These are phyloP conservation scores for Ilyonectria mors-panacis DNA, from an alignment of 2,329 filamentous ascomycete species.

Conservation along the genomic window DNA sequence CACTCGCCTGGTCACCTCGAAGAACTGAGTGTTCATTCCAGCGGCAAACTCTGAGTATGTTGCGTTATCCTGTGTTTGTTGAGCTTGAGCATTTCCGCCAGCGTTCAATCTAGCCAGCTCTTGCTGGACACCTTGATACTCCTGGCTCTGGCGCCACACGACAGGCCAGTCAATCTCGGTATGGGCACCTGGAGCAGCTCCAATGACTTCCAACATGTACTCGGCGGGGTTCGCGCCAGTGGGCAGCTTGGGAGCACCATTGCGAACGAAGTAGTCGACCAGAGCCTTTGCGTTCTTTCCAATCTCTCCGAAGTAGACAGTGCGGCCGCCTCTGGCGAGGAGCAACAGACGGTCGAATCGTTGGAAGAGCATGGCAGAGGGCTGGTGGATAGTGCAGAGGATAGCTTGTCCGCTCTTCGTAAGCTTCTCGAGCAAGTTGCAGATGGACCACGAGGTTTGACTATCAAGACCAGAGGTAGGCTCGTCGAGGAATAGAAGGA, in stretches of 20 bases:
- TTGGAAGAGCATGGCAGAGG: slow-evolving; percentile 61
- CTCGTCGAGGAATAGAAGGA: slow-evolving; percentile 72
- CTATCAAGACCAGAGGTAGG: slow-evolving; percentile 72
- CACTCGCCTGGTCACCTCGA: slow-evolving; percentile 73
- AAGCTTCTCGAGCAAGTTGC: slow-evolving; percentile 70
- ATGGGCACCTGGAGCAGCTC: slow-evolving; percentile 64
- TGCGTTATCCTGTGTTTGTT: slow-evolving; percentile 41
- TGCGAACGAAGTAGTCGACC: slow-evolving; percentile 72
- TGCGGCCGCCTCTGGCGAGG: slow-evolving; percentile 72
- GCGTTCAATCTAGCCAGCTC: slow-evolving; percentile 48
- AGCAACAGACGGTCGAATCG: slow-evolving; percentile 71
- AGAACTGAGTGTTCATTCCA: slow-evolving; percentile 73
- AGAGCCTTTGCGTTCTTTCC: slow-evolving; percentile 58
- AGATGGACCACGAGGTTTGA: slow-evolving; percentile 72
- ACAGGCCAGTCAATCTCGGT: slow-evolving; percentile 55
- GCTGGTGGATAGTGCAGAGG: slow-evolving; percentile 65
- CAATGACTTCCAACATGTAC: slow-evolving; percentile 70
- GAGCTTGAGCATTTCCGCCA: slow-evolving; percentile 1
- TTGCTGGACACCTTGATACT: slow-evolving; percentile 49
- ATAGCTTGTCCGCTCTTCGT: slow-evolving; percentile 64
- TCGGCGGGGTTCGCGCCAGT: slow-evolving; percentile 75
- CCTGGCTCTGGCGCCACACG: slow-evolving; percentile 52
- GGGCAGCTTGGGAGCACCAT: slow-evolving; percentile 68
- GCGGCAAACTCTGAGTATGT: slow-evolving; percentile 76
- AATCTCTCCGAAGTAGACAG: slow-evolving; percentile 74